phyloP scores from a whole-genome alignment of 352 stramenopile species.

The Halophytophthora polymorphica region DNA sequence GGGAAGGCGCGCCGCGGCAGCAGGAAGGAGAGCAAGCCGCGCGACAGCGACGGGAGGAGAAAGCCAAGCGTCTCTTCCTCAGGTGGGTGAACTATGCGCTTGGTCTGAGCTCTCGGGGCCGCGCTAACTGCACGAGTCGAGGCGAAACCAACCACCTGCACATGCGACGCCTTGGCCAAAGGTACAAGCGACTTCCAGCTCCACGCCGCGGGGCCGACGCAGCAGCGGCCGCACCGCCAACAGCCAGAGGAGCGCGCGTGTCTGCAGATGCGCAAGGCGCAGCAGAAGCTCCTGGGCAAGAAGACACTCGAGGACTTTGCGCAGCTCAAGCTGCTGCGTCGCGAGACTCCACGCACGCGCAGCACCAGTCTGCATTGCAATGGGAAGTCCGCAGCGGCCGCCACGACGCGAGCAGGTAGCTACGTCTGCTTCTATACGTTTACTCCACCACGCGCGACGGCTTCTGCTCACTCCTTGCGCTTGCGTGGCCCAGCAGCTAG shows the following conservation, averaged over 20 bases:
- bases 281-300: conserved; percentile 44
- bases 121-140: no score
- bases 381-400: conserved; percentile 5
- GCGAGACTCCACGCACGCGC: conserved; percentile 25
- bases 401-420: no score
- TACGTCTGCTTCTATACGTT: no score
- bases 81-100: no score
- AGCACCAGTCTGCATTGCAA: conserved; percentile 52
- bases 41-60: no score
- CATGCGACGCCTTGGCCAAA: background rate
- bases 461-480: background rate
- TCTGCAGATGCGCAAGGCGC: conserved; percentile 23
- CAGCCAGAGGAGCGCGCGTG: conserved; percentile 25
- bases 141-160: no score
- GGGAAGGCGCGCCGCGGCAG: no score
- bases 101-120: no score
- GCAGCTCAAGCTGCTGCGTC: conserved; percentile 36
- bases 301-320: conserved; percentile 58
- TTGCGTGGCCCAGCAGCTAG: background rate
- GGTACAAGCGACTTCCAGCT: conserved; percentile 19
- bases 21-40: no score
- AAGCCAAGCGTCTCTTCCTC: no score
- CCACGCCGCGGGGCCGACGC: conserved; percentile 20
- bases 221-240: conserved; percentile 5
- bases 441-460: background rate